phyloP scores from a whole-genome alignment of 805 yeast genomes.

The Starmerella riodocensis region DNA sequence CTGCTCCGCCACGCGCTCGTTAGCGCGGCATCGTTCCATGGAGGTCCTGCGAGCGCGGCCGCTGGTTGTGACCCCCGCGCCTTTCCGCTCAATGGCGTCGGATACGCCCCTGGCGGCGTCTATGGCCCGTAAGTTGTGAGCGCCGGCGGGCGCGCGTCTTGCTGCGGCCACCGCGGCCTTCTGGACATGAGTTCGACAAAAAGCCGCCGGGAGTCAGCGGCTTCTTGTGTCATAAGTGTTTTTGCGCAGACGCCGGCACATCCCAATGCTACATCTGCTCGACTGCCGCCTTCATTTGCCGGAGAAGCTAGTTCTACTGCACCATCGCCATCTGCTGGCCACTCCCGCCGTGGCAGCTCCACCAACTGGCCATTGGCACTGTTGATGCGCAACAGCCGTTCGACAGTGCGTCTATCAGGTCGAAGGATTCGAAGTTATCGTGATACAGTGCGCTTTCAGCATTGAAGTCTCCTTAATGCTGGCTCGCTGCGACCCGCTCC shows the following conservation, averaged over 20 bases:
- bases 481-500: too few species aligned
- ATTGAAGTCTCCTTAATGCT: too few species aligned
- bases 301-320: conserved; percentile 41
- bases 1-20: conserved; percentile 49
- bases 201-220: conserved; percentile 40
- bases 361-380: conserved; percentile 39
- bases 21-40: conserved; percentile 24
- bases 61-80: not conserved
- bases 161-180: conserved; percentile 37
- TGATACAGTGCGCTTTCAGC: conserved; percentile 19
- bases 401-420: conserved; percentile 33
- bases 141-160: conserved; percentile 18
- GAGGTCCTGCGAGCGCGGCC: not conserved
- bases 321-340: conserved; percentile 33
- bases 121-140: conserved; percentile 10
- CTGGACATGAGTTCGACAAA: conserved; percentile 51
- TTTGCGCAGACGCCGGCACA: conserved; percentile 36
- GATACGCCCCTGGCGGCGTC: too few species aligned
- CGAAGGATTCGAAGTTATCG: conserved; percentile 43
- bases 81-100: conserved; percentile 16
- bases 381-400: conserved; percentile 40
- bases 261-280: conserved; percentile 33
- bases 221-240: conserved; percentile 50
- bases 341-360: conserved; percentile 31
- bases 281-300: conserved; percentile 34